Evolutionary conservation across 805 yeast genomes (phyloP), one percentile per base, ranked within the genome.

Genomic region (Yarrowia hollandica): DNA sequence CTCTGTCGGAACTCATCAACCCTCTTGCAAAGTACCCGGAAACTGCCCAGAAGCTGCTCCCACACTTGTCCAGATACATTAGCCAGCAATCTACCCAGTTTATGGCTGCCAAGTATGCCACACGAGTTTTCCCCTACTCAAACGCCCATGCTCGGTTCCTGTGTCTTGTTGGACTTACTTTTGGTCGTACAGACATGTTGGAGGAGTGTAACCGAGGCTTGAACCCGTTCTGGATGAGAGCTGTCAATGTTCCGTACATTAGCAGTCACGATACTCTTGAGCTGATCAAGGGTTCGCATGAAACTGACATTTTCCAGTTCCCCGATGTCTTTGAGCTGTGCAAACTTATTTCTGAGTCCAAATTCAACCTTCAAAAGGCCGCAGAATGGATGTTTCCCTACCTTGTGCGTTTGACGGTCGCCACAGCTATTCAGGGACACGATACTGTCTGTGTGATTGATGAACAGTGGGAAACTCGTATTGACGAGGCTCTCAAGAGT

Each of bases 201-300:
- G 96, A 90, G 66, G 97, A 90, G 68, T 86, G 96, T 0, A 70
- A 69, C 5, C 82, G 82, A 62, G 97, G 97, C 0, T 72, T 92
- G 25, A 84, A 90, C 69, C 97, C 97, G 0, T 81, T 86, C 69
- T 86, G 91, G 89, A 87, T 83, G 68, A 79, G 79, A 44, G 72
- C 85, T 3, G 71, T 76, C 30, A 78, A 74, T 55, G 60, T 26
- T 18, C 35, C 42, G n/a, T 34, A 55, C 48, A 55, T 55, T 15
- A 14, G 25, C 12, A 22, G 30, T 6, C 38, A 48, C 22, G 55
- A 48, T 48, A 22, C 39, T 15, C 38, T 48, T 9, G 55, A 30
- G 4, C 39, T 48, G 31, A 48, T 48, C 28, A 44, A 44, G 16
- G 52, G 52, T 9, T 12, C 15, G 4, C 25, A 31, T 3, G 33